Base-by-base conservation (phyloP, 129 eudicot genomes). In the Flaveria robusta region DNA sequence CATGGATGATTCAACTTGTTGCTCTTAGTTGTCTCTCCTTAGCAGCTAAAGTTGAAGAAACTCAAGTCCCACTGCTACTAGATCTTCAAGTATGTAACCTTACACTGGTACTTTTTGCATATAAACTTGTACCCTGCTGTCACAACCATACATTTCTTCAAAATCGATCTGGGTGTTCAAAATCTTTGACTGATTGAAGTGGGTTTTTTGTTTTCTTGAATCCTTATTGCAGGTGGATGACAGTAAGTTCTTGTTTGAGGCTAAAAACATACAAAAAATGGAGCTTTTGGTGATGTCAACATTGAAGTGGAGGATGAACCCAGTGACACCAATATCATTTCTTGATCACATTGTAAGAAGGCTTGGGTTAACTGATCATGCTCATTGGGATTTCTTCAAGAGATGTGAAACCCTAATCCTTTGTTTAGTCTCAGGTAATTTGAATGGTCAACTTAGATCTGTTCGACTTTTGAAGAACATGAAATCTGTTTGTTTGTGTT, bases 31-130 rank as follows among this genome's bases (percentile, higher is more conserved):
- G 98, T 70, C 87, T 93, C 55, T 93, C 98, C 80, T 81, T 93
- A 71, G 98, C 98, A 68, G 98, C 98, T 9, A 93, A 93, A 82
- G 91, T 93, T 77, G 97, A 93, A 81, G 98, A 93, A 77, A 88
- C 87, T 58, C 83, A 85, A 23, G 96, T 88, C 11, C 98, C 98
- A 54, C 89, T 88, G 11, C 87, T 93, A 7, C 71, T 90, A 56
- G 92, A 90, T 80, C 96, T 93, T 75, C 98, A 93, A 85, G 98
- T 90, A 93, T 50, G 88, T 37, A n/a, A 3, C 65, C 23, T 41
- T 42, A 20, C 19, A 66, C 26, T 47, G 46, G 71, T 45, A 62
- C 71, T 19, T 62, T 63, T 4, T 74, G 71, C 79, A 62, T 62
- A 43, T 4, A 45, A 8, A 10, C 63, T 63, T 62, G 71, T 74